Evolutionary conservation across 1,284 basidiomycete species (phyloP).

Genomic region (Cronartium quercuum): DNA sequence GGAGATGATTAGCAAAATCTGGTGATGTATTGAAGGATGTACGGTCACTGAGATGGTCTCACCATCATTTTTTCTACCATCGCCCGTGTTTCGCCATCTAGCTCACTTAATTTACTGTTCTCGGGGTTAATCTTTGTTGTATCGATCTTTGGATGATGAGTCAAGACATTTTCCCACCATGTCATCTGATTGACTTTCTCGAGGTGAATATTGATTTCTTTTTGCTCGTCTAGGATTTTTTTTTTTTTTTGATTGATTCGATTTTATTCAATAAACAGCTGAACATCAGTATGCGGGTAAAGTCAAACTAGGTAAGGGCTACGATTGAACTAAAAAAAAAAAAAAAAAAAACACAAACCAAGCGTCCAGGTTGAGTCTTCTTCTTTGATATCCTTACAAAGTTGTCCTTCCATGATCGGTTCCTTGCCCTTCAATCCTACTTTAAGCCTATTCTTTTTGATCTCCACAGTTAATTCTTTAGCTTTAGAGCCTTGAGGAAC

Average conservation of each 20-base stretch:
- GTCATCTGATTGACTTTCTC: constrained; percentile 80
- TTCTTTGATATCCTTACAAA: constrained; percentile 86
- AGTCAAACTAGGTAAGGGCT: background rate
- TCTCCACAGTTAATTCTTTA: constrained; percentile 66
- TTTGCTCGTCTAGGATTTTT: constrained; percentile 68
- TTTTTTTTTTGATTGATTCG: too few species aligned
- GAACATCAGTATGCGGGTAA: background rate
- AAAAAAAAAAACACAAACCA: constrained; percentile 56
- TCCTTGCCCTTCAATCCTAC: constrained; percentile 80
- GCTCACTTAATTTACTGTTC: constrained; percentile 90
- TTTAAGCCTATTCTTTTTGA: constrained; percentile 73
- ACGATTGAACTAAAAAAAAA: background rate
- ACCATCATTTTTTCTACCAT: constrained; percentile 99
- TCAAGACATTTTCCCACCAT: constrained; percentile 98
- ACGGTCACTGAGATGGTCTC: constrained; percentile 48
- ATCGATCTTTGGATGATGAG: constrained; percentile 92
- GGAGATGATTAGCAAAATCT: background rate
- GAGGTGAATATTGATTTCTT: constrained; percentile 66
- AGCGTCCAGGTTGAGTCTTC: constrained; percentile 98
- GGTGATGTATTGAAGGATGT: background rate
- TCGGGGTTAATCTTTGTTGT: constrained; percentile 92
- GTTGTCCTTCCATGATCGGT: constrained; percentile 77
- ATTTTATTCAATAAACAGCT: constrained; percentile 43
- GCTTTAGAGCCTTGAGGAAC: constrained; percentile 80
- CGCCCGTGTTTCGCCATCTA: constrained; percentile 85